Evolutionary conservation across 129 eudicot species (phyloP).

Genomic region (Flaveria robusta): DNA sequence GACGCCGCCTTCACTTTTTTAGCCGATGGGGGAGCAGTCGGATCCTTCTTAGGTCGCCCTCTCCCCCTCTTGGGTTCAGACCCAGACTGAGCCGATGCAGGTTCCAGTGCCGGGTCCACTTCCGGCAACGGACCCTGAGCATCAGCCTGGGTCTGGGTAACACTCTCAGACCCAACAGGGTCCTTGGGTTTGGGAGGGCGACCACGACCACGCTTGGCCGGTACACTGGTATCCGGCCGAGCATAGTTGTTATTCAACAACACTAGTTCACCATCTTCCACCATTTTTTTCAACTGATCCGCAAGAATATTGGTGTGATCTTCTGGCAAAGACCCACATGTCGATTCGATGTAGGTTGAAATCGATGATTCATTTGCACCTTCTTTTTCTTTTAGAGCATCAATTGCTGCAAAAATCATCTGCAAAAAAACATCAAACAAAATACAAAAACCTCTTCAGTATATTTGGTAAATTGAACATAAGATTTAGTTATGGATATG

Average conservation of each 20-base stretch:
- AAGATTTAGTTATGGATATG: neutral
- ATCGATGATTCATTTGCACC: slow-evolving; percentile 65
- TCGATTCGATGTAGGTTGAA: slow-evolving; percentile 55
- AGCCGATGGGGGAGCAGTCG: slow-evolving; percentile 57
- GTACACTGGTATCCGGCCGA: slow-evolving; percentile 40
- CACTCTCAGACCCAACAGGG: slow-evolving; percentile 17
- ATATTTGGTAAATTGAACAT: too few species aligned
- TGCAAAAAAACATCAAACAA: slow-evolving; percentile 22
- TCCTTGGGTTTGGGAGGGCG: slow-evolving; percentile 76
- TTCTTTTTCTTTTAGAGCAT: slow-evolving; percentile 47
- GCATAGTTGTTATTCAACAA: slow-evolving; percentile 61
- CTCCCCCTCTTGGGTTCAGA: slow-evolving; percentile 48
- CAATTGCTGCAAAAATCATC: slow-evolving; percentile 76
- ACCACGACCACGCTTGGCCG: slow-evolving; percentile 73
- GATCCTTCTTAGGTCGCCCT: slow-evolving; percentile 82
- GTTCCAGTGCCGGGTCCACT: neutral
- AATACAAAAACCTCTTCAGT: too few species aligned
- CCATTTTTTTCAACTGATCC: slow-evolving; percentile 45
- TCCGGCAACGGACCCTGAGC: too few species aligned
- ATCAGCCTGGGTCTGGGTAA: neutral
- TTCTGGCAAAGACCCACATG: slow-evolving; percentile 56
- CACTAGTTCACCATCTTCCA: slow-evolving; percentile 56
- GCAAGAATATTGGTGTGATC: slow-evolving; percentile 47
- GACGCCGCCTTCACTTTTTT: slow-evolving; percentile 48
- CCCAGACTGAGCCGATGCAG: slow-evolving; percentile 5